phyloP scores from a whole-genome alignment of 2,329 filamentous ascomycete genomes.

The Neonectria magnoliae region DNA sequence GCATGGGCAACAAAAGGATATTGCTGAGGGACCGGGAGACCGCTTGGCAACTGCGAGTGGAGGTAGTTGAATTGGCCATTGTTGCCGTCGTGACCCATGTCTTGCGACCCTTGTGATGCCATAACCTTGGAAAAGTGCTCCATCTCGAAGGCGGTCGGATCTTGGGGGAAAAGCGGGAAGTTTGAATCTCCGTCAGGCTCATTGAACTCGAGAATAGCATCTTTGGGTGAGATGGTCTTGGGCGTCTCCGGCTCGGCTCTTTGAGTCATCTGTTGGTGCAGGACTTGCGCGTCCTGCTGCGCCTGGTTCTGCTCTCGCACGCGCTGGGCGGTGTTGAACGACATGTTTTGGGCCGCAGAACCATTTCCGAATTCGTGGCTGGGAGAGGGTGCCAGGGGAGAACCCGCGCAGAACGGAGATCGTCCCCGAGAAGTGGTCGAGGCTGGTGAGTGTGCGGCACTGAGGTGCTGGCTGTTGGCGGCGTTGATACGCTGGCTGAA shows the following conservation, averaged over 20 bases:
- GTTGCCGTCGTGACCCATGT: slow-evolving; percentile 27
- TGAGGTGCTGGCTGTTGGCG: slow-evolving; percentile 78
- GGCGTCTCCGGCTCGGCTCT: slow-evolving; percentile 61
- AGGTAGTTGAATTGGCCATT: slow-evolving; percentile 45
- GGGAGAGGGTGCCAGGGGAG: slow-evolving; percentile 64
- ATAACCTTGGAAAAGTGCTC: slow-evolving; percentile 52
- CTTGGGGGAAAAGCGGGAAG: slow-evolving; percentile 77
- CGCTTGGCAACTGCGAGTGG: slow-evolving; percentile 49
- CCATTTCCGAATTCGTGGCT: slow-evolving; percentile 54
- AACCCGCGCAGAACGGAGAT: slow-evolving; percentile 83
- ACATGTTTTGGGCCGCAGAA: slow-evolving; percentile 29
- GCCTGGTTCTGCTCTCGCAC: slow-evolving; percentile 70
- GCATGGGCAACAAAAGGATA: slow-evolving; percentile 60
- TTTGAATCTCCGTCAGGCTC: slow-evolving; percentile 76
- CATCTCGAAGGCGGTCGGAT: slow-evolving; percentile 58
- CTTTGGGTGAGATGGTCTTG: slow-evolving; percentile 96
- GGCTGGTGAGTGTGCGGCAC: slow-evolving; percentile 63
- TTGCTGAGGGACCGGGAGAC: slow-evolving; percentile 58
- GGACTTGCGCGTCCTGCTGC: slow-evolving; percentile 63
- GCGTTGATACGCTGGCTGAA: slow-evolving; percentile 82
- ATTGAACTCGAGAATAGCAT: slow-evolving; percentile 86
- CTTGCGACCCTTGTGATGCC: slow-evolving; percentile 30
- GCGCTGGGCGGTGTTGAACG: slow-evolving; percentile 65
- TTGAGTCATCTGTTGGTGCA: slow-evolving; percentile 54
- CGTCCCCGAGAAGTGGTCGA: slow-evolving; percentile 67